A percentile compares a stretch with the other conserved stretches of the same genome.
phyloP scores from a whole-genome alignment of 2,329 filamentous ascomycete species.

The Parascedosporium putredinis region DNA sequence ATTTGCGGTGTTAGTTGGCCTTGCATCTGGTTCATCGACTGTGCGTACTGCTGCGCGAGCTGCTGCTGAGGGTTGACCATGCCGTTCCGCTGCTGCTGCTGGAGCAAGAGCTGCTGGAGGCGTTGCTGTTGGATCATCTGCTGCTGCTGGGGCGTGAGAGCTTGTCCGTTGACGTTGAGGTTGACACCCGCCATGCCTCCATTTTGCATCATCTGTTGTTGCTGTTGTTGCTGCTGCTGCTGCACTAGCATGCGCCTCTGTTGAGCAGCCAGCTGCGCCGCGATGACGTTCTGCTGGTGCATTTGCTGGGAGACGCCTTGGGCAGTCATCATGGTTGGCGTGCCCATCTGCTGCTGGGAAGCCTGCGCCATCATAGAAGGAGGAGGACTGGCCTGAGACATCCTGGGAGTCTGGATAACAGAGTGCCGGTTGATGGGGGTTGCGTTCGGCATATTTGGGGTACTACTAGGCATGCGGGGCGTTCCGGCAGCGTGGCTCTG shows the following conservation, averaged over 20 bases:
- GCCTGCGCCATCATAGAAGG: conserved; percentile 48
- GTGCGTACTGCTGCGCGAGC: conserved; percentile 31
- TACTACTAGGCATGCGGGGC: conserved; percentile 50
- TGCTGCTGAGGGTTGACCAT: conserved; percentile 31
- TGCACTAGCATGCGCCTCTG: conserved; percentile 29
- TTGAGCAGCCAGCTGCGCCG: conserved; percentile 38
- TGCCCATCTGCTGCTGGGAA: conserved; percentile 36
- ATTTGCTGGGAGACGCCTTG: conserved; percentile 29
- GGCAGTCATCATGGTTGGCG: conserved; percentile 37
- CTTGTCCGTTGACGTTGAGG: conserved; percentile 25
- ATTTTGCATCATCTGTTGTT: conserved; percentile 24
- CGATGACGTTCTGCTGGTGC: conserved; percentile 26
- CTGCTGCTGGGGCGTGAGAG: conserved; percentile 26
- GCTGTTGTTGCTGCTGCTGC: conserved; percentile 28
- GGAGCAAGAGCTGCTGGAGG: conserved; percentile 13
- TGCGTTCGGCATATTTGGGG: conserved; percentile 48
- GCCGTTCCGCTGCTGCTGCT: conserved; percentile 23
- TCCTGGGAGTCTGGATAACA: conserved; percentile 47
- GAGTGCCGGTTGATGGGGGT: conserved; percentile 46
- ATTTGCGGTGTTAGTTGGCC: conserved; percentile 26
- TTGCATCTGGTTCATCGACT: conserved; percentile 32
- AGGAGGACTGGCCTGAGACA: conserved; percentile 52
- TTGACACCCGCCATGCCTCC: conserved; percentile 23
- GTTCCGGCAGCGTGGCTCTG: conserved; percentile 56
- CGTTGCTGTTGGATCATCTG: conserved; percentile 17